Evolutionary conservation across 768 basidiomycete species (phyloP).

Genomic region (Tylopilus sp.): DNA sequence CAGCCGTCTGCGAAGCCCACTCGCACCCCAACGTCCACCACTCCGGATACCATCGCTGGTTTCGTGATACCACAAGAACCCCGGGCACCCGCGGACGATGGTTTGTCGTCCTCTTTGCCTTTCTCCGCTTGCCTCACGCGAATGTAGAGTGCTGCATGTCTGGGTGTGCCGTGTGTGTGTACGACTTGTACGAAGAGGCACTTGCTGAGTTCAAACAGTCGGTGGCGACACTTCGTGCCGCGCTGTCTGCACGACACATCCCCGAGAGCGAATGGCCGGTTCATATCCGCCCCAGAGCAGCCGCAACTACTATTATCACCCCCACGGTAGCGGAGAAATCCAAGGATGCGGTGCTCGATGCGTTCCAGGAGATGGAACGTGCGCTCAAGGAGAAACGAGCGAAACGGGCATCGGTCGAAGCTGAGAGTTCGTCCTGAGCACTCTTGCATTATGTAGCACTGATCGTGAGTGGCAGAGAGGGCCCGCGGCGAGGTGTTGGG

Average conservation of each 20-base stretch:
- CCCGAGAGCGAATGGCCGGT: slow-evolving; percentile 66
- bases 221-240: slow-evolving; percentile 42
- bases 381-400: slow-evolving; percentile 47
- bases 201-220: slow-evolving; percentile 58
- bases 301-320: not conserved
- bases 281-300: slow-evolving; percentile 34
- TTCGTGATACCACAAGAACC: slow-evolving; percentile 59
- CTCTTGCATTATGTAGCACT: slow-evolving; percentile 2
- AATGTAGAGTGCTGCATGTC: slow-evolving; percentile 89
- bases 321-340: slow-evolving; percentile 10
- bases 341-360: slow-evolving; percentile 44
- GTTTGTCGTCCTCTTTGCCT: not conserved
- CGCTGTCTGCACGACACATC: slow-evolving; percentile 46
- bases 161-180: slow-evolving; percentile 88
- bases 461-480: slow-evolving; percentile 3
- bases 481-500: slow-evolving; percentile 15
- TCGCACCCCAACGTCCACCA: not conserved
- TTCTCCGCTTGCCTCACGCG: not conserved
- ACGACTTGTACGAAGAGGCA: slow-evolving; percentile 81
- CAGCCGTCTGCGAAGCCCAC: not conserved
- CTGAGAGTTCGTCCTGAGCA: slow-evolving; percentile 38
- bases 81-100: slow-evolving; percentile 60
- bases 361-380: slow-evolving; percentile 73
- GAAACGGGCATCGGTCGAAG: slow-evolving; percentile 28
- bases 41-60: slow-evolving; percentile 19